Evolutionary conservation across 2,329 filamentous ascomycete genomes (phyloP).

Genomic region (Byssoonygena ceratinophila): DNA sequence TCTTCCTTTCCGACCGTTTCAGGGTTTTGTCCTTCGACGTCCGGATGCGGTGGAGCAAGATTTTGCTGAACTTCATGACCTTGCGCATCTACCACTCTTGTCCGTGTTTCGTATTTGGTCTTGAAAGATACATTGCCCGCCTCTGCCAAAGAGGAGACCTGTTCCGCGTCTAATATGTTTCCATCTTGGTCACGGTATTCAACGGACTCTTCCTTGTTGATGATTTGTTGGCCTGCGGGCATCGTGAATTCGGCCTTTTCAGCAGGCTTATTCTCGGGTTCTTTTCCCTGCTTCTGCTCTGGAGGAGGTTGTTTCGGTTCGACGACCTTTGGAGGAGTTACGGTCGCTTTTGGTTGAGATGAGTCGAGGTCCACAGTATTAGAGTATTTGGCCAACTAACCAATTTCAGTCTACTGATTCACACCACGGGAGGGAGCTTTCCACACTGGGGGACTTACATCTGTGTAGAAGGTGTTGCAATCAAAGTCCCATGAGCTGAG

Average conservation of each 20-base stretch:
- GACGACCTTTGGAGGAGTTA: constrained; percentile 10
- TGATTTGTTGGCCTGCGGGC: constrained; percentile 24
- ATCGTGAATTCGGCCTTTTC: constrained; percentile 23
- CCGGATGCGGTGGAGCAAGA: constrained; percentile 45
- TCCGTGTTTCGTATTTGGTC: constrained; percentile 91
- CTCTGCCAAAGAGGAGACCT: constrained; percentile 60
- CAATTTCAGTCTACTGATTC: constrained; percentile 12
- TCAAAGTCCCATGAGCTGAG: constrained; percentile 93
- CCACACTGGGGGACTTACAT: constrained; percentile 54
- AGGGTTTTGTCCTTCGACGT: constrained; percentile 48
- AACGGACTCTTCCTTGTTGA: constrained; percentile 63
- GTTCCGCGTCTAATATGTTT: constrained; percentile 71
- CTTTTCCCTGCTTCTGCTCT: constrained; percentile 17
- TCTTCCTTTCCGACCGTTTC: constrained; percentile 40
- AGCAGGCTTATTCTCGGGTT: not conserved
- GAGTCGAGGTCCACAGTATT: constrained; percentile 20
- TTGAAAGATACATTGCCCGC: constrained; percentile 92
- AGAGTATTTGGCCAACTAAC: constrained; percentile 33
- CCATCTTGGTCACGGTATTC: constrained; percentile 94
- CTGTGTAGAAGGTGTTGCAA: constrained; percentile 82
- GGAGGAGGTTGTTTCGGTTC: constrained; percentile 1
- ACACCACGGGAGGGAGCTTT: constrained; percentile 23
- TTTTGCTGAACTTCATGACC: constrained; percentile 61
- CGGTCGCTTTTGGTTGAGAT: constrained; percentile 13
- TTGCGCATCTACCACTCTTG: constrained; percentile 64